Conservation (phyloP, 352 stramenopile species). For the Pythium sp. region DNA sequence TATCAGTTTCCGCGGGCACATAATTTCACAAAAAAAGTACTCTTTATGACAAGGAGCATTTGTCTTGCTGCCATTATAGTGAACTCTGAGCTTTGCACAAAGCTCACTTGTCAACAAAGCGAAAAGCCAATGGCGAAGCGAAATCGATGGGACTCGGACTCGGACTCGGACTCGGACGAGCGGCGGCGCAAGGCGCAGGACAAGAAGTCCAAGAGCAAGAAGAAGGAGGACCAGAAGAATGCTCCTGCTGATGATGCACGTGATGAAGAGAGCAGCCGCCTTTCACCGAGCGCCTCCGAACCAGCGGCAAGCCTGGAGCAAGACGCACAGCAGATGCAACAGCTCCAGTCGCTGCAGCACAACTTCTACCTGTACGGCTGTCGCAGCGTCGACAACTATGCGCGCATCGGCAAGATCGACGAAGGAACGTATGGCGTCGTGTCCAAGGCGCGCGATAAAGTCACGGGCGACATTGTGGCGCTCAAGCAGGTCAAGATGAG, state of each 20-base stretch:
- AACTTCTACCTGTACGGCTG: constrained; percentile 87
- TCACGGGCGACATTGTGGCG: constrained; percentile 90
- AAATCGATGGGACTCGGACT: constrained; percentile 71
- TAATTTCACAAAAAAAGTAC: neutral
- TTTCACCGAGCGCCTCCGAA: neutral
- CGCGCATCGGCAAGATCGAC: constrained; percentile 92
- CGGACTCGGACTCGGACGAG: constrained; percentile 27
- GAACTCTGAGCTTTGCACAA: too few species aligned
- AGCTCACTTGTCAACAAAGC: neutral
- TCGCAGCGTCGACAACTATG: constrained; percentile 94
- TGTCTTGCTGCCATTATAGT: too few species aligned
- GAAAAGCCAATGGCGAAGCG: constrained; percentile 34
- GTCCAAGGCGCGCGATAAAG: constrained; percentile 91
- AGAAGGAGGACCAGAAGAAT: neutral
- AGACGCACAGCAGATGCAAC: neutral
- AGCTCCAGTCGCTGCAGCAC: constrained; percentile 23
- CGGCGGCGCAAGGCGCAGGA: constrained; percentile 13
- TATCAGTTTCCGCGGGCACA: too few species aligned
- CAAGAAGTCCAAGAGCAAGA: neutral
- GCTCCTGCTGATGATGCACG: neutral
- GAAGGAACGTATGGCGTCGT: constrained; percentile 97
- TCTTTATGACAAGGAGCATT: too few species aligned
- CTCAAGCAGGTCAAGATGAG: constrained; percentile 91
- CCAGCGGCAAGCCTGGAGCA: neutral
- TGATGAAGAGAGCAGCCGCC: neutral